A percentile compares a stretch with the other conserved stretches of the same genome.
Evolutionary conservation across 2,329 filamentous ascomycete genomes (phyloP).

Genomic region (Alternaria gansuensis): DNA sequence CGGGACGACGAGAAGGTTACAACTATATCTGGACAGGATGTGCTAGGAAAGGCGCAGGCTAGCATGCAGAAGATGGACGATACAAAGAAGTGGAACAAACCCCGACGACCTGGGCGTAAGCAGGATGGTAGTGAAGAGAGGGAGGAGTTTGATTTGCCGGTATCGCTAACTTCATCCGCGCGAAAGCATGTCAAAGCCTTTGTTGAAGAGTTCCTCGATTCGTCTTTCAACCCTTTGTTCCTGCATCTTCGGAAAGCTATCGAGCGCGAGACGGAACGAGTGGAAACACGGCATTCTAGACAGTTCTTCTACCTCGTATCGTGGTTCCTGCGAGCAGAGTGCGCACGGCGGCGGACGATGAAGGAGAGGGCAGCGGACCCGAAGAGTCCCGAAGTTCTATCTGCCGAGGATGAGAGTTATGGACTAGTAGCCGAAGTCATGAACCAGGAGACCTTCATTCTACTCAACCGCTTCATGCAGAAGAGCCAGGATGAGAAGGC

Average conservation of each 20-base stretch:
- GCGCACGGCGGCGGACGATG: slow-evolving; percentile 68
- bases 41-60: slow-evolving; percentile 74
- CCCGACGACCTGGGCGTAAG: slow-evolving; percentile 62
- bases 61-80: slow-evolving; percentile 89
- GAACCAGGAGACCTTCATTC: slow-evolving; percentile 94
- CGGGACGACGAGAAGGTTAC: slow-evolving; percentile 83
- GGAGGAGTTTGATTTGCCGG: slow-evolving; percentile 76
- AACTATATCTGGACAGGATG: slow-evolving; percentile 87
- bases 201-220: slow-evolving; percentile 92
- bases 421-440: slow-evolving; percentile 87
- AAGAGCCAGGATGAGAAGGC: slow-evolving; percentile 80
- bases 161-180: slow-evolving; percentile 75
- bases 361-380: slow-evolving; percentile 64
- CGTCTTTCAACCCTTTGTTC: slow-evolving; percentile 90
- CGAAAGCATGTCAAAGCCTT: slow-evolving; percentile 80
- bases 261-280: slow-evolving; percentile 84
- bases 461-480: slow-evolving; percentile 84
- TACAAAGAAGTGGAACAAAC: slow-evolving; percentile 88
- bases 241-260: slow-evolving; percentile 86
- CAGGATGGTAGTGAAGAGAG: slow-evolving; percentile 50
- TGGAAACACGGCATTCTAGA: slow-evolving; percentile 77
- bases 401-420: slow-evolving; percentile 74
- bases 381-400: slow-evolving; percentile 52
- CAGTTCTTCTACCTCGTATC: slow-evolving; percentile 93
- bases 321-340: slow-evolving; percentile 92